These are phyloP conservation scores for Picea sitchensis DNA, from an alignment of 75 land plant genomes.

Conservation along the genomic window DNA sequence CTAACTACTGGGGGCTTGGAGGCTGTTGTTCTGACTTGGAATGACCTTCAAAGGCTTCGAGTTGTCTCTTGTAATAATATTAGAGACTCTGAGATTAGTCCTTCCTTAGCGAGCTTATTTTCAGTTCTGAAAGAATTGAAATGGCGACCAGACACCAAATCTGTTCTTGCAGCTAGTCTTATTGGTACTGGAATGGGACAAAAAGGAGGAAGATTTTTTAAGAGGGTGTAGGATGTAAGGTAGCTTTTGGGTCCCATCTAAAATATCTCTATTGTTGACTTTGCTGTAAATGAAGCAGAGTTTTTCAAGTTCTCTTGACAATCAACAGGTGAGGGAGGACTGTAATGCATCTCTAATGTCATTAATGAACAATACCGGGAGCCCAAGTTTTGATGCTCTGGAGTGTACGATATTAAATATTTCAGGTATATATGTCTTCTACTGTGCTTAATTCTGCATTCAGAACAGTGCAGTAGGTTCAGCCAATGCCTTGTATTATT, in stretches of 20 bases:
- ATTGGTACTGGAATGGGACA: slow-evolving; percentile 77
- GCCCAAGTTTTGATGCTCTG: neutral
- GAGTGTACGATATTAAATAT: slow-evolving; percentile 1
- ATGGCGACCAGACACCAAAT: slow-evolving; percentile 90
- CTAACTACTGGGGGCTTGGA: slow-evolving; percentile 81
- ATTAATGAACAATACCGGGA: neutral
- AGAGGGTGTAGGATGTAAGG: slow-evolving; percentile 12
- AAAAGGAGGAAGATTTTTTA: slow-evolving; percentile 80
- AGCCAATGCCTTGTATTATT: slow-evolving; percentile 6
- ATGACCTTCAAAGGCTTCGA: slow-evolving; percentile 62
- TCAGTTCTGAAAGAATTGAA: slow-evolving; percentile 79
- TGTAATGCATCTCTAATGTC: slow-evolving; percentile 2
- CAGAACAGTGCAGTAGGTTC: slow-evolving; percentile 3
- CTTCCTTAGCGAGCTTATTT: slow-evolving; percentile 58
- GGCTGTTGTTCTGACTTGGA: slow-evolving; percentile 71
- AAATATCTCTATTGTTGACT: neutral
- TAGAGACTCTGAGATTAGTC: slow-evolving; percentile 68
- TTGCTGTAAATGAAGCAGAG: neutral
- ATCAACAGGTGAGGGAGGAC: neutral
- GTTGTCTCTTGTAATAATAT: slow-evolving; percentile 84
- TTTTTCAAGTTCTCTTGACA: neutral
- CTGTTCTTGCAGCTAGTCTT: slow-evolving; percentile 57
- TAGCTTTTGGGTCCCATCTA: neutral
- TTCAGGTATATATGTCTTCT: neutral
- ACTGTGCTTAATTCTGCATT: slow-evolving; percentile 4